These are phyloP conservation scores for Magnaporthales sp. DNA, from an alignment of 2,329 filamentous ascomycete species.

Conservation along the genomic window DNA sequence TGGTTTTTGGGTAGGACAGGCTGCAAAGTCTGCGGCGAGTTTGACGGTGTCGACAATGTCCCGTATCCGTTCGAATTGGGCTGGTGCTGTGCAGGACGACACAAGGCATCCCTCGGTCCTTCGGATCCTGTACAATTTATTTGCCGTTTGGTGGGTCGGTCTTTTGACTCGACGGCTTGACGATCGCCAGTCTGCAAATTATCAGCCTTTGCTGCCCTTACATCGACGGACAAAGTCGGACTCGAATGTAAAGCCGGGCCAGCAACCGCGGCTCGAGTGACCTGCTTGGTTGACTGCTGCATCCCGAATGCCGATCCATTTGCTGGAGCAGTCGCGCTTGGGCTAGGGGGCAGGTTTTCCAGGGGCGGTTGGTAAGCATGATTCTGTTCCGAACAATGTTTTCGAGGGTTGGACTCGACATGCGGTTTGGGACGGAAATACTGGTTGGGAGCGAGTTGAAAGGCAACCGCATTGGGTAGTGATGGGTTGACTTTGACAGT, in stretches of 20 bases:
- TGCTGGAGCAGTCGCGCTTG: not conserved
- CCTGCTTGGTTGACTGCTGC: not conserved
- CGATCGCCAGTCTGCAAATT: not conserved
- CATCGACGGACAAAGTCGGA: not conserved
- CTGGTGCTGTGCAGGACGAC: not conserved
- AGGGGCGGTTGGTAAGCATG: not conserved
- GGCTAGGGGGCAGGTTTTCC: not conserved
- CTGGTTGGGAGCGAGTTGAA: not conserved
- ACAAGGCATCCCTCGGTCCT: not conserved
- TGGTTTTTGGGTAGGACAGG: not conserved
- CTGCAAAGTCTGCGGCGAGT: not conserved
- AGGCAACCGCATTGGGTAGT: not conserved
- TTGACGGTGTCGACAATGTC: not conserved
- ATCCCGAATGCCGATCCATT: not conserved
- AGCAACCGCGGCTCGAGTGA: not conserved
- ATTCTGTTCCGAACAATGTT: not conserved
- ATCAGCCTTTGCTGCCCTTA: not conserved
- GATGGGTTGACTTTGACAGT: not conserved
- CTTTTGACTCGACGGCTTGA: not conserved
- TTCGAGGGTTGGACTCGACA: not conserved
- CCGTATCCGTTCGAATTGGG: not conserved
- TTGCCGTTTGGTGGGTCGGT: not conserved
- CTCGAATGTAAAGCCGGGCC: not conserved
- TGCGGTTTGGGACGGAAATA: not conserved
- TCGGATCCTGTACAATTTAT: not conserved